These are phyloP conservation scores for Didymella glomerata DNA, from an alignment of 2,329 filamentous ascomycete species.

Conservation along the genomic window DNA sequence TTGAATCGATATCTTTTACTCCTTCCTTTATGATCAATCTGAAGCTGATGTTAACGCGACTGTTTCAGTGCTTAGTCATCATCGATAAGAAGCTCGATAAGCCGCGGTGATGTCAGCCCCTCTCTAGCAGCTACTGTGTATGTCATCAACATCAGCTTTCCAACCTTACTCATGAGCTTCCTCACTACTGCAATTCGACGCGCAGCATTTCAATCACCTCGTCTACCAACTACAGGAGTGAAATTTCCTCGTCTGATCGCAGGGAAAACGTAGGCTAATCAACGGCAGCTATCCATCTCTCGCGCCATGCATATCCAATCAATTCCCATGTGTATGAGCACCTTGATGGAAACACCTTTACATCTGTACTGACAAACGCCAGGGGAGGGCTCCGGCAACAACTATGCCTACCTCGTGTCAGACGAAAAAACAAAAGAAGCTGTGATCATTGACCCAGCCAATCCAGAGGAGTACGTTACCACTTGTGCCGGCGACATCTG, in stretches of 20 bases:
- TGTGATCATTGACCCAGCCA: constrained; percentile 79
- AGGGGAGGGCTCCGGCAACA: constrained; percentile 82
- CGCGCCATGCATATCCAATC: constrained; percentile 84
- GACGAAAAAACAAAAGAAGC: constrained; percentile 61
- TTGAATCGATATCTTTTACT: background rate
- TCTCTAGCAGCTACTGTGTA: constrained; percentile 49
- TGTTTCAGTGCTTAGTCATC: background rate
- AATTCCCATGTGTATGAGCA: constrained; percentile 81
- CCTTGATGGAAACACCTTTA: constrained; percentile 20
- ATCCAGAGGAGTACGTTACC: constrained; percentile 73
- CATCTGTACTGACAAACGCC: constrained; percentile 2
- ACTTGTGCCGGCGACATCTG: background rate
- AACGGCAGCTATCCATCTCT: constrained; percentile 37
- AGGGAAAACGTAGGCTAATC: constrained; percentile 28
- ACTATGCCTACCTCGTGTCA: constrained; percentile 76
- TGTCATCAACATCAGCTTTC: constrained; percentile 57
- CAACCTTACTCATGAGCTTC: constrained; percentile 46
- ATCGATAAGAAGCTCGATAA: constrained; percentile 4
- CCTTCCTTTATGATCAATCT: background rate
- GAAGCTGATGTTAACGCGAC: background rate
- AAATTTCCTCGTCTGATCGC: background rate
- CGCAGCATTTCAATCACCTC: constrained; percentile 30
- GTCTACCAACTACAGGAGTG: constrained; percentile 34
- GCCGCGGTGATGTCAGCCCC: constrained; percentile 36
- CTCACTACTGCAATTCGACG: constrained; percentile 40